Conservation (phyloP, 345 rosid species). For the Moricandia arvensis region DNA sequence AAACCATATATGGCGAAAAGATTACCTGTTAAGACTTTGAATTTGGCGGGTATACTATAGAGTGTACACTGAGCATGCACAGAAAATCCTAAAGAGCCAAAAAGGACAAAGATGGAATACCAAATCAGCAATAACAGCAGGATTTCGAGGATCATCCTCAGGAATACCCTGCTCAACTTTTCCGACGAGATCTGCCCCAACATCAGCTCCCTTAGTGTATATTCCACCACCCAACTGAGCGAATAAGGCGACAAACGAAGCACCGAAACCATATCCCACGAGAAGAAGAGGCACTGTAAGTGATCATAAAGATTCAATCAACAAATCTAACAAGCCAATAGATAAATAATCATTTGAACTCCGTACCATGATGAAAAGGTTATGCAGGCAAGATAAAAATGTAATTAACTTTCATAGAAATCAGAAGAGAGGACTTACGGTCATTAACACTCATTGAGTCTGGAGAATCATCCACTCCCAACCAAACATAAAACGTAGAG, state of each 20-base stretch:
- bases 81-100: slow-evolving; percentile 3
- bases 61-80: background rate
- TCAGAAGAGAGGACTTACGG: slow-evolving; percentile 52
- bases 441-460: slow-evolving; percentile 91
- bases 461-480: slow-evolving; percentile 83
- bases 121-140: slow-evolving; percentile 99
- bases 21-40: background rate
- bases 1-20: background rate
- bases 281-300: slow-evolving; percentile 94
- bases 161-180: slow-evolving; percentile 99
- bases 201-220: slow-evolving; percentile 99
- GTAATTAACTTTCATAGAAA: background rate
- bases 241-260: slow-evolving; percentile 97
- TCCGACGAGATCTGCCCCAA: slow-evolving; percentile 99
- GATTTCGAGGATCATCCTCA: slow-evolving; percentile 99
- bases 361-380: background rate
- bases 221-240: slow-evolving; percentile 99
- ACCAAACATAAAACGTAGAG: slow-evolving; percentile 85
- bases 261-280: slow-evolving; percentile 99
- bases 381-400: slow-evolving; percentile 9
- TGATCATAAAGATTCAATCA: slow-evolving; percentile 30
- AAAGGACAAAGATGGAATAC: slow-evolving; percentile 44
- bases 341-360: background rate
- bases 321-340: slow-evolving; percentile 18
- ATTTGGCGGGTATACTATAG: background rate